Evolutionary conservation across 768 basidiomycete species (phyloP).

Genomic region (Daedaleopsis sinensis): DNA sequence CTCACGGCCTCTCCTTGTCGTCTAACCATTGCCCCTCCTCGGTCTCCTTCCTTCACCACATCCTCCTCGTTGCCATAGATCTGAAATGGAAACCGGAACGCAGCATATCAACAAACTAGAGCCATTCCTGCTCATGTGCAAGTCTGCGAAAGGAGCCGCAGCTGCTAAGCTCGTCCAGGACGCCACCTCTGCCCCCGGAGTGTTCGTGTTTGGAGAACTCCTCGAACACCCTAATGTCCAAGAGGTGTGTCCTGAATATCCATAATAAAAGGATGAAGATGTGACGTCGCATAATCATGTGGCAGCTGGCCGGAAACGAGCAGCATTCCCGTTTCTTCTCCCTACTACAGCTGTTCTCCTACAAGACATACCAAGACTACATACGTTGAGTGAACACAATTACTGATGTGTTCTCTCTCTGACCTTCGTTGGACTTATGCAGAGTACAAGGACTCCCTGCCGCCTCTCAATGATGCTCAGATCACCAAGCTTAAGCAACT

Average conservation of each 20-base stretch:
- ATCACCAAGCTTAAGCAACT: conserved; percentile 90
- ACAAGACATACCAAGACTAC: conserved; percentile 86
- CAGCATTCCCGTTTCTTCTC: conserved; percentile 62
- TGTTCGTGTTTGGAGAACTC: conserved; percentile 91
- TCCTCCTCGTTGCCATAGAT: too few relatives aligned
- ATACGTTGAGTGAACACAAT: conserved; percentile 42
- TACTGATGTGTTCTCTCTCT: not conserved
- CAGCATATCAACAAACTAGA: conserved; percentile 76
- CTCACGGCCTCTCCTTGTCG: too few relatives aligned
- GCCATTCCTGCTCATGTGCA: conserved; percentile 90
- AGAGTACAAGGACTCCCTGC: conserved; percentile 71
- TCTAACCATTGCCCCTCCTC: too few relatives aligned
- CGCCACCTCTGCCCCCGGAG: conserved; percentile 85
- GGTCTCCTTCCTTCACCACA: too few relatives aligned
- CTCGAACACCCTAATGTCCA: conserved; percentile 82
- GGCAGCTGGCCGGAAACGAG: conserved; percentile 67
- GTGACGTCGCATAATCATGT: not conserved
- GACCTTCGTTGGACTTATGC: conserved; percentile 8
- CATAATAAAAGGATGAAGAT: not conserved
- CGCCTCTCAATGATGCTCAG: conserved; percentile 72
- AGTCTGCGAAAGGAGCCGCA: conserved; percentile 89
- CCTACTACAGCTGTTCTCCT: conserved; percentile 86
- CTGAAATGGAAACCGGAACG: conserved; percentile 61
- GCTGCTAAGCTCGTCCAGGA: conserved; percentile 89
- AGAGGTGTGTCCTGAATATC: conserved; percentile 55